Conservation (phyloP, 139 green algal genomes). For the Picochlorum sp. region DNA sequence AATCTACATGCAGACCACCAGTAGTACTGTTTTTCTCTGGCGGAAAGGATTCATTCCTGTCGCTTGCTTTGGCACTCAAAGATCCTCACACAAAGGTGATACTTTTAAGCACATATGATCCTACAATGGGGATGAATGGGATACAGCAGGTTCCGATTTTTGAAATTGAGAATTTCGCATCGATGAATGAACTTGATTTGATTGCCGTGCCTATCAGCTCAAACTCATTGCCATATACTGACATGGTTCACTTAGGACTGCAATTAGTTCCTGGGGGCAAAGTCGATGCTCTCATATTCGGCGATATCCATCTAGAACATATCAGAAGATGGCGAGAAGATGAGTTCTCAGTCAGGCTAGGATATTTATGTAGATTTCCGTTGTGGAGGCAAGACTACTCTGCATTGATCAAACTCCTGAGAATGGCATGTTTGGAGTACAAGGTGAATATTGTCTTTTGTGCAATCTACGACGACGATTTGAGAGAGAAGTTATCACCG, state of each 20-base stretch:
- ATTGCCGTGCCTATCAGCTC: not conserved
- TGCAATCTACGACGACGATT: not conserved
- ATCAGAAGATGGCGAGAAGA: conserved; percentile 3
- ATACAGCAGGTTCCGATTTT: not conserved
- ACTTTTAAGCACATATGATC: not conserved
- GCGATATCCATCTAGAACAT: not conserved
- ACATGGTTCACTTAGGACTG: not conserved
- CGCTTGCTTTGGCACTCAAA: not conserved
- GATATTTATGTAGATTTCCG: not conserved
- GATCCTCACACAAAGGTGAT: not conserved
- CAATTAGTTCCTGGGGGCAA: not conserved
- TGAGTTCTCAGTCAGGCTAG: not conserved
- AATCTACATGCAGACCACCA: not conserved
- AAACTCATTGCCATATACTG: not conserved
- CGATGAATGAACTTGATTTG: not conserved
- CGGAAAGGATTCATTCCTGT: not conserved
- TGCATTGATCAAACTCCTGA: not conserved
- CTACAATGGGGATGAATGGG: not conserved
- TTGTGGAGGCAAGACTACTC: not conserved
- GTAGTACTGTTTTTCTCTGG: not conserved
- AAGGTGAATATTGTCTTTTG: not conserved
- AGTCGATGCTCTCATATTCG: not conserved
- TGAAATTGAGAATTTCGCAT: not conserved
- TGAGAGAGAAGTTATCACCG: not conserved
- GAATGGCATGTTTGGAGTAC: not conserved